Percentiles rank a stretch among this genome's conserved stretches.
phyloP scores from a whole-genome alignment of 1,139 yeast species.

The Kurtzmaniella quercitrusa region DNA sequence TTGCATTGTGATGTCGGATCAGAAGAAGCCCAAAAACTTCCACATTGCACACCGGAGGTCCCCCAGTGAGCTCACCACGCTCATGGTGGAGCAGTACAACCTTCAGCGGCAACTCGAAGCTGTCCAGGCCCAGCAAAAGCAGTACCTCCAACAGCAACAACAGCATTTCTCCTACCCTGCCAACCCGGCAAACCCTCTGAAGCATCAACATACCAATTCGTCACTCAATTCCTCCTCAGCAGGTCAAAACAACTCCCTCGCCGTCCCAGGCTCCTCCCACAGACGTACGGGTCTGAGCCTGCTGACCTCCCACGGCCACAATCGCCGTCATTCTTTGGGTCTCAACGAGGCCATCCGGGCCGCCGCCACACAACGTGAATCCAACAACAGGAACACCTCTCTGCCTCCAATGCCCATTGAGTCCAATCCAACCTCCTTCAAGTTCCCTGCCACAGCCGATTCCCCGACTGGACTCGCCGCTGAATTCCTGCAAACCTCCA shows the following conservation, averaged over 20 bases:
- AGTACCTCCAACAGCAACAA: constrained; percentile 67
- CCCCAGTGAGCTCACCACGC: constrained; percentile 89
- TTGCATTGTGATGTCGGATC: constrained; percentile 3
- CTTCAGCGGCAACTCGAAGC: constrained; percentile 88
- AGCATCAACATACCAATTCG: constrained; percentile 23
- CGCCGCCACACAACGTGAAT: constrained; percentile 81
- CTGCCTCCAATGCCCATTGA: constrained; percentile 16
- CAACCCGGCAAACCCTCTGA: constrained; percentile 12
- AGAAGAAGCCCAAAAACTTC: constrained; percentile 38
- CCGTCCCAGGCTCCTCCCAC: constrained; percentile 17
- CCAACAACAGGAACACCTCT: constrained; percentile 17
- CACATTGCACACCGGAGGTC: constrained; percentile 94
- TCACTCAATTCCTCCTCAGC: constrained; percentile 11
- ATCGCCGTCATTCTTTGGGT: constrained; percentile 89
- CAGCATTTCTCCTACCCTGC: constrained; percentile 12
- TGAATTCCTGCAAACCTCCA: constrained; percentile 7
- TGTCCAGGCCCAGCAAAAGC: constrained; percentile 90
- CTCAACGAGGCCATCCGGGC: constrained; percentile 95
- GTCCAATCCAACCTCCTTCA: constrained; percentile 23
- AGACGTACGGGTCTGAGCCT: constrained; percentile 34
- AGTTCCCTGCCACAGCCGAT: constrained; percentile 27
- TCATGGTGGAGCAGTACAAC: constrained; percentile 89
- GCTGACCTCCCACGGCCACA: constrained; percentile 54
- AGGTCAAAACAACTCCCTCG: constrained; percentile 11
- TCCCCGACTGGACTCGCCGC: constrained; percentile 12